Evolutionary conservation across 257 asterid species (phyloP), one percentile per base, ranked within the genome.

Genomic region (Asclepias syriaca): DNA sequence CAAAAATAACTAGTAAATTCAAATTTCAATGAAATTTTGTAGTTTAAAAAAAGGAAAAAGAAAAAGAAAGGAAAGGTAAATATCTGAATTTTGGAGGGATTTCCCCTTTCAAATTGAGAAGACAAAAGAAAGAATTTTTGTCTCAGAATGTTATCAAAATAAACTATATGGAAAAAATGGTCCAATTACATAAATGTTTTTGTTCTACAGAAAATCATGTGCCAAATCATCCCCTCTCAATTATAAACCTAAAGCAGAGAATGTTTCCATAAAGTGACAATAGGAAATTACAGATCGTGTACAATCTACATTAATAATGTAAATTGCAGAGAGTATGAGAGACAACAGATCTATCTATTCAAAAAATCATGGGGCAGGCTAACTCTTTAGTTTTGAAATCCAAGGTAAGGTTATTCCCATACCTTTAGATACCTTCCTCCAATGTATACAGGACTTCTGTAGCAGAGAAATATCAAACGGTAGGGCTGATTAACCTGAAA

Each of bases 391-490:
- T 40, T 55, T n/a, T 15, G 9, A 2, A 32, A 58, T 39, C 59
- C 39, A 16, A 4, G 66, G 53, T 14, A 61, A 56, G 76, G 54
- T 34, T 18, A 48, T 46, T 15, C 64, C 8, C 64, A 76, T 77
- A 94, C 99, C 99, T 91, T 94, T 66, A 94, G 95, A 80, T 94
- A 94, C 86, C 99, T 86, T 77, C 99, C 99, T 66, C 99, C 99
- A 56, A 94, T 78, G 68, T 82, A 94, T 70, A 90, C 72, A 54
- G 97, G 84, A 83, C 85, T 81, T 78, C 96, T 86, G 82, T 73
- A 78, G 80, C 87, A 86, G 66, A 78, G 89, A 75, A 84, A 68
- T 68, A 65, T 70, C 91, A 90, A 75, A 78, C 74, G 78, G 81
- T 90, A 85, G 77, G 91, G 85, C 69, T 51, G 81, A 68, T 75